Evolutionary conservation across 164 flowering plant genomes (phyloP), one percentile per base, ranked within the genome.

Genomic region (Umbilicus rupestris): DNA sequence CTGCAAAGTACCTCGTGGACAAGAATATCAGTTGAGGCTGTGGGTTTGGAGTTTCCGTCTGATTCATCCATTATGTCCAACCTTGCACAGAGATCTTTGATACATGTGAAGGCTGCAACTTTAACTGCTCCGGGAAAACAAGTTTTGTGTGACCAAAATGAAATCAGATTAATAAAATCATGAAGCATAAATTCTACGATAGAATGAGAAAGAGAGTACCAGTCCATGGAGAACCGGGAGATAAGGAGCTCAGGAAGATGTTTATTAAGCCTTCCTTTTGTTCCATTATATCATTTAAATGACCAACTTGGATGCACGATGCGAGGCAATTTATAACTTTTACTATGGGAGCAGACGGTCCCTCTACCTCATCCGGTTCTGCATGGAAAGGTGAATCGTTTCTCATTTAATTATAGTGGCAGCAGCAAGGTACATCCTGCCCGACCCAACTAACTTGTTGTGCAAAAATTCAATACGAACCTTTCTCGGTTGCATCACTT

Each of bases 81-180:
- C 81, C 78, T 87, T 70, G 80, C 77, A 74, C 87, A 87, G 14
- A 91, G 82, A 77, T 87, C 89, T 78, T 84, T 87, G 29, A 89
- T 75, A 35, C 82, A 74, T 39, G 82, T 77, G 76, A 94, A 83
- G 16, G 68, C 86, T 1, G 99, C 75, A 71, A 82, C 69, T 82
- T 94, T 91, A 65, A 84, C 99, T 94, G 96, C 67, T 10, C 59
- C 9, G 31, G 31, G 59, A 52, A 26, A 28, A 52, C 2, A 49
- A 26, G 12, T 41, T 41, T 26, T 52, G 31, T 52, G 59, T 26
- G 5, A 24, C 15, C 59, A 26, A 52, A 50, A 24, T 6, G 30
- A 26, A 52, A 10, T 26, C 59, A 26, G 31, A 9, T 3, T 24
- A 52, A 52, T 41, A 14, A 24, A 52, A 52, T 26, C 8, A 7